phyloP scores from a whole-genome alignment of 495 filamentous ascomycete species.

The Saxophila tyrrhenica region DNA sequence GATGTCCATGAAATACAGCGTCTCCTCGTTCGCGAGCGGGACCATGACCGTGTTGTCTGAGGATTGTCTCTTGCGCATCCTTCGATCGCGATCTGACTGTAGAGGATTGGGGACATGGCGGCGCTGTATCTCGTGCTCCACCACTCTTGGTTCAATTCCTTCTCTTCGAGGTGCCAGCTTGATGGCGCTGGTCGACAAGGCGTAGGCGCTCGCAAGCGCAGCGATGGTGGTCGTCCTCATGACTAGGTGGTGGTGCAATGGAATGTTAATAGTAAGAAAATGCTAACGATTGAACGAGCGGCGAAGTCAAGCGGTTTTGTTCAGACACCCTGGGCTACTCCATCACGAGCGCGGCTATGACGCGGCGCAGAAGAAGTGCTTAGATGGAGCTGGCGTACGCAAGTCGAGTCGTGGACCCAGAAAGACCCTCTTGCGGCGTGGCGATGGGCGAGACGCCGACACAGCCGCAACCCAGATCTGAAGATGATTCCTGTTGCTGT shows the following conservation, averaged over 20 bases:
- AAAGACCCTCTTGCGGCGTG: too few species aligned
- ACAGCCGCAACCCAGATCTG: background rate
- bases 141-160: conserved; percentile 15
- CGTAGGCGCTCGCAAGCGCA: conserved; percentile 13
- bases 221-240: conserved; percentile 12
- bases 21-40: conserved; percentile 32
- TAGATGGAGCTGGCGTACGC: background rate
- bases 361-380: background rate
- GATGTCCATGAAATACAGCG: conserved; percentile 39
- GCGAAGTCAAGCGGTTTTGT: background rate
- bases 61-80: conserved; percentile 15
- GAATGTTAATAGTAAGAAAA: background rate
- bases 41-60: conserved; percentile 23
- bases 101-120: conserved; percentile 24
- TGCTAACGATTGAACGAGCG: background rate
- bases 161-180: conserved; percentile 23
- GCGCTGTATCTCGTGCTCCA: conserved; percentile 30
- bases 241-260: background rate
- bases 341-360: background rate
- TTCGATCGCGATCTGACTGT: conserved; percentile 25
- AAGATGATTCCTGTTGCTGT: background rate
- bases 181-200: conserved; percentile 18
- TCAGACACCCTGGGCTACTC: background rate
- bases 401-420: background rate
- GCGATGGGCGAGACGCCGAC: background rate